phyloP scores from a whole-genome alignment of 257 asterid genomes.

The Forsythia suspensa region DNA sequence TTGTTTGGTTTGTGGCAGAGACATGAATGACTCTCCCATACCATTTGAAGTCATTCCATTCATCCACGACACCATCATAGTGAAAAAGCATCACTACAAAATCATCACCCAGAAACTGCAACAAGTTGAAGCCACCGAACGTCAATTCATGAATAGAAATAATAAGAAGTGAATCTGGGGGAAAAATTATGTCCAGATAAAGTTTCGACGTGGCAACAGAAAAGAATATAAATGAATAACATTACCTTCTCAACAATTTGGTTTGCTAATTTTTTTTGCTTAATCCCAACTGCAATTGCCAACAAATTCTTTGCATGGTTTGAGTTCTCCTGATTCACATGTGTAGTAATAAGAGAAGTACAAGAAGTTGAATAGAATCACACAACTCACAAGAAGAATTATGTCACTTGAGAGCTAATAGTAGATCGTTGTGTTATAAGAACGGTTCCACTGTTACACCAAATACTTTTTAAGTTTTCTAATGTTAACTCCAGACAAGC shows the following conservation, averaged over 20 bases:
- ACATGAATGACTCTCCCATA: constrained; percentile 43
- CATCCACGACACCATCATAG: constrained; percentile 50
- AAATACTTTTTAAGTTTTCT: not conserved
- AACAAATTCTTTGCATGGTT: constrained; percentile 33
- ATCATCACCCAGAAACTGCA: constrained; percentile 46
- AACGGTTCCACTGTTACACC: not conserved
- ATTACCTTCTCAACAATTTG: constrained; percentile 46
- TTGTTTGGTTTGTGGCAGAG: constrained; percentile 52
- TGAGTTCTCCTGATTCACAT: constrained; percentile 28
- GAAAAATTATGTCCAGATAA: not conserved
- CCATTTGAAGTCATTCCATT: constrained; percentile 49
- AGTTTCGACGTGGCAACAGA: constrained; percentile 1
- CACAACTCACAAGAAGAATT: not conserved
- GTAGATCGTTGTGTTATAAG: not conserved
- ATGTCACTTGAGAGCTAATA: not conserved
- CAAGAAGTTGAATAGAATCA: not conserved
- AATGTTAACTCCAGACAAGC: not conserved
- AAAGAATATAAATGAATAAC: not conserved
- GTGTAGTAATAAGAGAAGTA: not conserved
- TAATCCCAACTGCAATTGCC: constrained; percentile 55
- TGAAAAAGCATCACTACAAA: constrained; percentile 57
- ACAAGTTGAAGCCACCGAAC: not conserved
- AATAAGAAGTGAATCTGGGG: not conserved
- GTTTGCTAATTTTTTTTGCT: constrained; percentile 46
- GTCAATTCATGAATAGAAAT: not conserved